phyloP scores from a whole-genome alignment of 1,284 basidiomycete genomes.

The Apiotrichum akiyoshidainum region DNA sequence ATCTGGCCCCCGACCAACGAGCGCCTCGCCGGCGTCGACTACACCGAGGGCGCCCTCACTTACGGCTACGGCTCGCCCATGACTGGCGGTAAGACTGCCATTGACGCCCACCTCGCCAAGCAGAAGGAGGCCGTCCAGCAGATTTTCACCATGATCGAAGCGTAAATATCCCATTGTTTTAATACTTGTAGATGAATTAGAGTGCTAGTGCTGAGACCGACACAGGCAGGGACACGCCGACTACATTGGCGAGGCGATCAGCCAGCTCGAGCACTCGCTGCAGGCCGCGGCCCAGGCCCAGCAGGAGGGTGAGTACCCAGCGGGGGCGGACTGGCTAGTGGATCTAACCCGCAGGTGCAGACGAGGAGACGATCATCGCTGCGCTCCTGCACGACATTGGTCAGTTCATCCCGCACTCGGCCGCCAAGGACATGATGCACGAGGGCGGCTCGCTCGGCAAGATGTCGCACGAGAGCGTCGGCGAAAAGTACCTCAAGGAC shows the following conservation, averaged over 20 bases:
- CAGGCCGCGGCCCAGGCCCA: slow-evolving; percentile 32
- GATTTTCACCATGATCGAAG: slow-evolving; percentile 22
- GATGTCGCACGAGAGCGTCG: slow-evolving; percentile 34
- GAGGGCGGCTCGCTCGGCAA: slow-evolving; percentile 28
- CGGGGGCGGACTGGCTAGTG: not conserved
- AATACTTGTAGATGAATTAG: not conserved
- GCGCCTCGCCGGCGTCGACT: slow-evolving; percentile 34
- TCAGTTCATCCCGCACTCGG: slow-evolving; percentile 34
- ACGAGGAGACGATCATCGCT: slow-evolving; percentile 38
- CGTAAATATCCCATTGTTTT: slow-evolving; percentile 13
- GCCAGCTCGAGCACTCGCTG: slow-evolving; percentile 34
- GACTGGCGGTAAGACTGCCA: slow-evolving; percentile 26
- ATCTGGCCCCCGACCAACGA: slow-evolving; percentile 41
- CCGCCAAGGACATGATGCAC: slow-evolving; percentile 26
- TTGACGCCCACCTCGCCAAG: slow-evolving; percentile 15
- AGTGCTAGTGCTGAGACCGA: slow-evolving; percentile 9
- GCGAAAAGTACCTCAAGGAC: slow-evolving; percentile 31
- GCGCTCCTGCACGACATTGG: slow-evolving; percentile 45
- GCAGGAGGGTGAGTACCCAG: slow-evolving; percentile 1
- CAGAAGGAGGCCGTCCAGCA: slow-evolving; percentile 12
- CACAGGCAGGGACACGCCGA: slow-evolving; percentile 26
- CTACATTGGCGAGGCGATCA: slow-evolving; percentile 37
- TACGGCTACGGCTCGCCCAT: slow-evolving; percentile 29
- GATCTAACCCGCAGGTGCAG: slow-evolving; percentile 22
- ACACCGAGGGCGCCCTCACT: slow-evolving; percentile 33